Percentiles rank a stretch among this genome's conserved stretches.
Evolutionary conservation across 129 eudicot genomes (phyloP).

Genomic region (Helichrysum umbraculigerum): DNA sequence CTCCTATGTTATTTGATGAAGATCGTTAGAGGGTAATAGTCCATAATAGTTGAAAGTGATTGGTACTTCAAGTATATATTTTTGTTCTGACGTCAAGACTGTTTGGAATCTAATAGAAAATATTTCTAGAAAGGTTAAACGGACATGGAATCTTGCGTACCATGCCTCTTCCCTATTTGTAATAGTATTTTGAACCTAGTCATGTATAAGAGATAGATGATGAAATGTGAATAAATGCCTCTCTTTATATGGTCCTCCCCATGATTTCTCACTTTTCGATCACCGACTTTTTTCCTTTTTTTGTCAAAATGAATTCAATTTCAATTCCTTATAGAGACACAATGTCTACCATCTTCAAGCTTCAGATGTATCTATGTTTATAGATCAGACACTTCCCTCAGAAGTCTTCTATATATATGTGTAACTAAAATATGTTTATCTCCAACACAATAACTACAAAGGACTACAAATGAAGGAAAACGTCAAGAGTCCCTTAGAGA

Average conservation of each 20-base stretch:
- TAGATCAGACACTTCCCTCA: not conserved
- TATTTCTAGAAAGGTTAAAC: no score
- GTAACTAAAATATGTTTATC: not conserved
- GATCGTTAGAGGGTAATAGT: no score
- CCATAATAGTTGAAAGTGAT: no score
- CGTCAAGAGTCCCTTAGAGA: constrained; percentile 21
- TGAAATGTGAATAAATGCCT: constrained; percentile 12
- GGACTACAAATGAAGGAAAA: not conserved
- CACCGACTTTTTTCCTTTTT: no score
- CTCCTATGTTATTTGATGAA: no score
- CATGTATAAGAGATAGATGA: not conserved
- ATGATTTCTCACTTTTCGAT: not conserved
- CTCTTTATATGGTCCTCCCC: not conserved
- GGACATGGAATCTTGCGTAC: not conserved
- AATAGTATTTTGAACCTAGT: not conserved
- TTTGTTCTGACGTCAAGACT: no score
- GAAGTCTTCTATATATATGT: not conserved
- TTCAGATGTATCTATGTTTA: not conserved
- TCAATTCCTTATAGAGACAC: not conserved
- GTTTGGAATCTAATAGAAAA: no score
- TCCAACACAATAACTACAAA: not conserved
- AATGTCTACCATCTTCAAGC: constrained; percentile 20
- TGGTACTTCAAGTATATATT: no score
- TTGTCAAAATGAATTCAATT: not conserved
- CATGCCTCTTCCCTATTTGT: not conserved